A percentile compares a stretch with the other conserved stretches of the same genome.
Evolutionary conservation across 108 stramenopile species (phyloP).

Genomic region (Epipyxis sp.): DNA sequence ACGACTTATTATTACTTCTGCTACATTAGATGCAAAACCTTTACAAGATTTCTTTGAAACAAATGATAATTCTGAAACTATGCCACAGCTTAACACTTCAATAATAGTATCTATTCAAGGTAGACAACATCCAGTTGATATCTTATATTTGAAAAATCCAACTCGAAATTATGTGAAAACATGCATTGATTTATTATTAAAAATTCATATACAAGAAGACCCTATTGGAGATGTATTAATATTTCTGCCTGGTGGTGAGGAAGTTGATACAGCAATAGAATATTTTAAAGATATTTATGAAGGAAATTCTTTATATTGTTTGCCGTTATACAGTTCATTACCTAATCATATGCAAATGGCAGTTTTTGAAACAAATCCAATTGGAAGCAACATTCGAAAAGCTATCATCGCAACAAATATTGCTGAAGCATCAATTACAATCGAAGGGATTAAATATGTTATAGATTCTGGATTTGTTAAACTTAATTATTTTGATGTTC

Average conservation of each 20-base stretch:
- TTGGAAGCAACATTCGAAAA: conserved; percentile 46
- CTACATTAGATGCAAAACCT: conserved; percentile 49
- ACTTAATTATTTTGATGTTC: conserved; percentile 62
- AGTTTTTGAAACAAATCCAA: conserved; percentile 51
- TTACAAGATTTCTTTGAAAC: conserved; percentile 56
- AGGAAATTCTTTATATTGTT: conserved; percentile 49
- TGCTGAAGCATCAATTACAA: conserved; percentile 89
- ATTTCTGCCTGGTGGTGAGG: conserved; percentile 86
- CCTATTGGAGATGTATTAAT: conserved; percentile 73
- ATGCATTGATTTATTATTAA: conserved; percentile 71
- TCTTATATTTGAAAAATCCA: conserved; percentile 71
- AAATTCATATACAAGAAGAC: conserved; percentile 57
- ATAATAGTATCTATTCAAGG: conserved; percentile 61
- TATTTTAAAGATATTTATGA: conserved; percentile 42
- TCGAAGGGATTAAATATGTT: conserved; percentile 56
- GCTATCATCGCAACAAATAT: conserved; percentile 81
- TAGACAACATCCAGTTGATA: conserved; percentile 74
- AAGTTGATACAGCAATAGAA: conserved; percentile 75
- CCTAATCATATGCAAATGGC: conserved; percentile 65
- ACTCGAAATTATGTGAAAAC: conserved; percentile 55
- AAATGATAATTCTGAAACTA: neutral
- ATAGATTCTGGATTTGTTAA: conserved; percentile 32
- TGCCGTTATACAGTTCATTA: conserved; percentile 68
- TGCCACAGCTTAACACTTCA: neutral
- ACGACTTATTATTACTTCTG: conserved; percentile 51